phyloP scores from a whole-genome alignment of 1,284 basidiomycete genomes.

The Ceratobasidium sp. region DNA sequence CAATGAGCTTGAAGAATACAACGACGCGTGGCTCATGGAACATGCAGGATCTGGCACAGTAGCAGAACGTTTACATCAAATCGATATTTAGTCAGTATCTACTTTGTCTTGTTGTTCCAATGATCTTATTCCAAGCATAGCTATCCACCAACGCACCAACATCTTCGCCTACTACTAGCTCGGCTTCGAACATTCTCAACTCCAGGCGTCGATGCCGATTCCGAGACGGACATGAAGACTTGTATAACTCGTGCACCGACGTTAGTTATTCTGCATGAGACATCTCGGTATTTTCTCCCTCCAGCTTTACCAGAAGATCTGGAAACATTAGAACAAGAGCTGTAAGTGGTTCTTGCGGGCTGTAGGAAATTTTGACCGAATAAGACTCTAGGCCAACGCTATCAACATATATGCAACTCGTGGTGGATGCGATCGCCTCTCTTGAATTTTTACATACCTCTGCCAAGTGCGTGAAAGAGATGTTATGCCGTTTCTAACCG shows the following conservation, averaged over 20 bases:
- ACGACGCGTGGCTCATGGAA: conserved; percentile 69
- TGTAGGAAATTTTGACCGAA: not conserved
- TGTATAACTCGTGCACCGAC: conserved; percentile 64
- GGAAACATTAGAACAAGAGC: conserved; percentile 44
- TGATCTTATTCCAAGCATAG: conserved; percentile 57
- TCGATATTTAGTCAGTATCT: conserved; percentile 68
- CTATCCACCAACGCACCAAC: conserved; percentile 73
- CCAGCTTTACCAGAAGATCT: conserved; percentile 41
- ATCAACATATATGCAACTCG: conserved; percentile 42
- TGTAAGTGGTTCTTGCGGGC: conserved; percentile 45
- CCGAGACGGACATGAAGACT: conserved; percentile 56
- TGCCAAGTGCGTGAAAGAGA: conserved; percentile 45
- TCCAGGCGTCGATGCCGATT: conserved; percentile 46
- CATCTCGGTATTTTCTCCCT: conserved; percentile 69
- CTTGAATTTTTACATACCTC: conserved; percentile 55
- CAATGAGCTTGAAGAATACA: conserved; percentile 62
- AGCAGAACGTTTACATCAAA: conserved; percentile 61
- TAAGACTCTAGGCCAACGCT: conserved; percentile 32
- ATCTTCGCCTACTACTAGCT: conserved; percentile 70
- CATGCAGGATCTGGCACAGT: conserved; percentile 64
- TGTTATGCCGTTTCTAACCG: not conserved
- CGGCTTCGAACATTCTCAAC: conserved; percentile 57
- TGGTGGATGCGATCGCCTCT: conserved; percentile 48
- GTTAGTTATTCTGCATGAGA: conserved; percentile 73
- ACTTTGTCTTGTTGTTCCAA: conserved; percentile 5